Conservation (phyloP, 2,329 filamentous ascomycete species). For the Aspergillus pseudoviridinutans region DNA sequence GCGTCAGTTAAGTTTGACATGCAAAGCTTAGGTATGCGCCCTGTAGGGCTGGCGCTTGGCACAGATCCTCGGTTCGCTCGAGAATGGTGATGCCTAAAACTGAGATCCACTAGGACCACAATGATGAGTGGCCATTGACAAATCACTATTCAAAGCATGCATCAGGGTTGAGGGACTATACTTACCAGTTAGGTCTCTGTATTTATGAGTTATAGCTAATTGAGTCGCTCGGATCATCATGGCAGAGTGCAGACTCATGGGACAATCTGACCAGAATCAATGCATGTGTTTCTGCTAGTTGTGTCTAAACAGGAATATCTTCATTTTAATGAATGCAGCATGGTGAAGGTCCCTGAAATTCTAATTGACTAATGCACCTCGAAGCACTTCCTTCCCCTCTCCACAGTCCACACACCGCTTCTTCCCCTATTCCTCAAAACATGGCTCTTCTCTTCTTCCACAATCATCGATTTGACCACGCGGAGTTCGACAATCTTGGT, state of each 20-base stretch:
- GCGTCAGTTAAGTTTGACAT: neutral
- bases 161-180: neutral
- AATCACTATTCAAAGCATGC: neutral
- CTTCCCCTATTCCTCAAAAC: constrained; percentile 1
- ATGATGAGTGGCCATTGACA: neutral
- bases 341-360: neutral
- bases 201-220: neutral
- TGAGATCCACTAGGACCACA: neutral
- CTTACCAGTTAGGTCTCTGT: neutral
- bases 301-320: neutral
- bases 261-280: neutral
- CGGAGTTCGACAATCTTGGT: constrained; percentile 54
- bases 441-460: constrained; percentile 27
- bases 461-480: constrained; percentile 10
- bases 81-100: constrained; percentile 1
- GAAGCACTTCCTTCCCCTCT: neutral
- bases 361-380: neutral
- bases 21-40: constrained; percentile 5
- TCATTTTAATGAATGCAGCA: neutral
- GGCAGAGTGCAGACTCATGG: neutral
- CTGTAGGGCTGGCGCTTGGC: constrained; percentile 32
- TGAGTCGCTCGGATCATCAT: neutral
- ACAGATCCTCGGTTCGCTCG: constrained; percentile 5
- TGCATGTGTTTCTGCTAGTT: neutral
- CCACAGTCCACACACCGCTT: constrained; percentile 2